These are phyloP conservation scores for Candida schatavii DNA, from an alignment of 805 yeast species.

Conservation along the genomic window DNA sequence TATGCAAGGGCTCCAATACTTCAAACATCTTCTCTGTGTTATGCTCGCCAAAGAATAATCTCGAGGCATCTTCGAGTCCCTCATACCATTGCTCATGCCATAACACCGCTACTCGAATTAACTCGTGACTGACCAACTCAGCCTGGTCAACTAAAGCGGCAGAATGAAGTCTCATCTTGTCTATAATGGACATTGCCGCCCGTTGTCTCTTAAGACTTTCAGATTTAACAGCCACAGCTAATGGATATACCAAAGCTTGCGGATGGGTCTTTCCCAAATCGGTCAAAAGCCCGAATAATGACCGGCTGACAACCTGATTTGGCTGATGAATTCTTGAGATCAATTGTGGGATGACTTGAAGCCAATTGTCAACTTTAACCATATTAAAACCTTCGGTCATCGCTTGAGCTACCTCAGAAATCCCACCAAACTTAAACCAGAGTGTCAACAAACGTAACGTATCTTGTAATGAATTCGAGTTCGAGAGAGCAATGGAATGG, in stretches of 20 bases:
- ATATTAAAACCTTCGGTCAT: slow-evolving; percentile 86
- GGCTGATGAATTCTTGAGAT: slow-evolving; percentile 97
- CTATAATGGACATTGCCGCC: slow-evolving; percentile 89
- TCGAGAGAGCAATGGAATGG: slow-evolving; percentile 87
- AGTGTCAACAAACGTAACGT: slow-evolving; percentile 83
- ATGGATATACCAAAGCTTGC: slow-evolving; percentile 91
- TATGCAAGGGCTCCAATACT: slow-evolving; percentile 84
- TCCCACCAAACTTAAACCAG: slow-evolving; percentile 96
- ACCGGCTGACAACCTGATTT: slow-evolving; percentile 74
- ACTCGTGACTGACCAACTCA: slow-evolving; percentile 87
- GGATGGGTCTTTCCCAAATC: slow-evolving; percentile 95
- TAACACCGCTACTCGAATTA: slow-evolving; percentile 89
- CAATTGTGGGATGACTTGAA: slow-evolving; percentile 92
- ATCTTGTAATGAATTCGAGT: slow-evolving; percentile 86
- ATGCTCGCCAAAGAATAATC: slow-evolving; percentile 90
- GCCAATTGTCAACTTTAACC: slow-evolving; percentile 91
- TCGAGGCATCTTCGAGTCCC: slow-evolving; percentile 94
- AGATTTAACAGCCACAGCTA: slow-evolving; percentile 93
- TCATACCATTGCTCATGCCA: slow-evolving; percentile 99
- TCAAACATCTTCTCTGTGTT: slow-evolving; percentile 93
- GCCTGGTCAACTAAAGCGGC: slow-evolving; percentile 86
- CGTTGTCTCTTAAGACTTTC: slow-evolving; percentile 85
- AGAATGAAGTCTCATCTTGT: slow-evolving; percentile 87
- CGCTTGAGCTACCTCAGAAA: slow-evolving; percentile 85
- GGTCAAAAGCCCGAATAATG: slow-evolving; percentile 74